Percentiles rank a stretch among this genome's conserved stretches.
phyloP scores from a whole-genome alignment of 495 filamentous ascomycete genomes.

The Daldinia loculata region DNA sequence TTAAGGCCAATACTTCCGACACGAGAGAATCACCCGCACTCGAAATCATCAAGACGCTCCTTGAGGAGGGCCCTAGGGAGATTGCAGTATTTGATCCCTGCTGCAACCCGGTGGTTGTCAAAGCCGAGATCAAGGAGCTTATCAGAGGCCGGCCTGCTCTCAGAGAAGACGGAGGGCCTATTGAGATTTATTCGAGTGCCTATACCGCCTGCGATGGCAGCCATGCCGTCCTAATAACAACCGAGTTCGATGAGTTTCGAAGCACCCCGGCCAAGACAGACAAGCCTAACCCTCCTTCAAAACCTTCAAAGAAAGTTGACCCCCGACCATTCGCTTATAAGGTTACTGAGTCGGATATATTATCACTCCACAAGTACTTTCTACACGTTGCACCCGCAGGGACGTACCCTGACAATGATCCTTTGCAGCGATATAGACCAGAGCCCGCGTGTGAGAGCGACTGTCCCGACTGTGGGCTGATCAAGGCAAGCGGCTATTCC shows the following conservation, averaged over 20 bases:
- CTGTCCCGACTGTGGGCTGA: conserved; percentile 50
- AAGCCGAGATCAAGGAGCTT: conserved; percentile 54
- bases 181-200: conserved; percentile 55
- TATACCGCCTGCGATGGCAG: conserved; percentile 62
- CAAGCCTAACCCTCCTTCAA: background rate
- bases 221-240: conserved; percentile 67
- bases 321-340: conserved; percentile 39
- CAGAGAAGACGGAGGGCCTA: conserved; percentile 51
- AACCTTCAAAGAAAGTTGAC: conserved; percentile 24
- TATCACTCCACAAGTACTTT: conserved; percentile 45
- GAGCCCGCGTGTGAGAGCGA: conserved; percentile 47
- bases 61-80: conserved; percentile 68
- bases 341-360: conserved; percentile 48
- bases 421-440: conserved; percentile 43
- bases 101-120: conserved; percentile 56
- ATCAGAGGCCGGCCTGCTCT: conserved; percentile 42
- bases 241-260: conserved; percentile 72
- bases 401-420: conserved; percentile 26
- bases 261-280: conserved; percentile 34
- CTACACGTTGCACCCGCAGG: conserved; percentile 9
- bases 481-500: conserved; percentile 34
- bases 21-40: conserved; percentile 77
- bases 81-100: conserved; percentile 81
- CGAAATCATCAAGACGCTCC: conserved; percentile 69
- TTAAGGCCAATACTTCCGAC: conserved; percentile 84